Evolutionary conservation across 495 filamentous ascomycete species (phyloP).

Genomic region (Penicillium turbatum): DNA sequence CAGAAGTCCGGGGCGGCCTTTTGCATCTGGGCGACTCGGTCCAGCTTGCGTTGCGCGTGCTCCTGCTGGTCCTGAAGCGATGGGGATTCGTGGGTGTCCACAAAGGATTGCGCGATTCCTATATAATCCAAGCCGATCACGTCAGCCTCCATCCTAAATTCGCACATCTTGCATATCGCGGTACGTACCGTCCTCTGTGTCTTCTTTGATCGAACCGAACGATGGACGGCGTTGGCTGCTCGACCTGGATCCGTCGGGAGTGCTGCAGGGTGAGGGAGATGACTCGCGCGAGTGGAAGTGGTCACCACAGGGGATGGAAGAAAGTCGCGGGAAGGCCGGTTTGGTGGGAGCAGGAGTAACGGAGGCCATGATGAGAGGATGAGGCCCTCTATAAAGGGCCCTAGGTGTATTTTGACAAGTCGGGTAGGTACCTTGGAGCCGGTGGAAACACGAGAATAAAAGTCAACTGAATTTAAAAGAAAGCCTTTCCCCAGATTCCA

Average conservation of each 20-base stretch:
- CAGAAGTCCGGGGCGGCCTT: constrained; percentile 56
- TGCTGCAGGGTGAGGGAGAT: constrained; percentile 36
- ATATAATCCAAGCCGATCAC: constrained; percentile 6
- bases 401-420: constrained; percentile 16
- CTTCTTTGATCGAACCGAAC: constrained; percentile 47
- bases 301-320: constrained; percentile 25
- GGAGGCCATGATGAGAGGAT: constrained; percentile 34
- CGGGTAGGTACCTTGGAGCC: constrained; percentile 16
- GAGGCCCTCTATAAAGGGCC: constrained; percentile 40
- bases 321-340: constrained; percentile 21
- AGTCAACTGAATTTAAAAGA: constrained; percentile 21
- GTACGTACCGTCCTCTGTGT: constrained; percentile 37
- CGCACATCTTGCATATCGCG: background rate
- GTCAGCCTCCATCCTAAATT: constrained; percentile 3
- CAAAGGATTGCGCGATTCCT: constrained; percentile 69
- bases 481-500: constrained; percentile 38
- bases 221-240: constrained; percentile 42
- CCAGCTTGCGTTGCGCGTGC: constrained; percentile 37
- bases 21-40: constrained; percentile 30
- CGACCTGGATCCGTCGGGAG: constrained; percentile 39
- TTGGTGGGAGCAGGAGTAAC: constrained; percentile 25
- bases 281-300: constrained; percentile 33
- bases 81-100: constrained; percentile 59
- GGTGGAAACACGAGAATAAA: constrained; percentile 17
- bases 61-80: constrained; percentile 33